Conservation (phyloP, 108 stramenopile genomes). For the Cyclotella baltica region DNA sequence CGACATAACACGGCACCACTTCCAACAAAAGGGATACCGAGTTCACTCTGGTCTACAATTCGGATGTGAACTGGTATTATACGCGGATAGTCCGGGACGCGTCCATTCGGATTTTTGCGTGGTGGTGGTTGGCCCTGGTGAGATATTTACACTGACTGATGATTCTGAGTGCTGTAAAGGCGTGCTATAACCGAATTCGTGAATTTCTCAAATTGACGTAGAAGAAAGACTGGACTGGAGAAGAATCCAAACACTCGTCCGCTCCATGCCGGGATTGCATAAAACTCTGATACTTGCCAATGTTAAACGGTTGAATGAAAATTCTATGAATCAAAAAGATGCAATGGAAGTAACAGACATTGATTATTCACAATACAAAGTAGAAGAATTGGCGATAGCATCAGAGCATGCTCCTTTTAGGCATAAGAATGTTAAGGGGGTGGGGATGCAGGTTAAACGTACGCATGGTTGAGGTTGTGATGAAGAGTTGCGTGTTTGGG, state of each 20-base stretch:
- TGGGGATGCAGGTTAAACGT: slow-evolving; percentile 72
- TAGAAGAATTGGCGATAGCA: slow-evolving; percentile 83
- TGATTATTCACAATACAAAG: slow-evolving; percentile 26
- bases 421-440: slow-evolving; percentile 64
- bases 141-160: no score
- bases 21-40: slow-evolving; percentile 79
- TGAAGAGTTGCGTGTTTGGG: no score
- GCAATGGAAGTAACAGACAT: not conserved
- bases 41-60: slow-evolving; percentile 91
- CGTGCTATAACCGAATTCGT: no score
- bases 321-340: not conserved
- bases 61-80: slow-evolving; percentile 87
- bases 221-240: slow-evolving; percentile 81
- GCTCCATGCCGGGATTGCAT: slow-evolving; percentile 84
- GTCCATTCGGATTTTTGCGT: slow-evolving; percentile 94
- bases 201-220: no score
- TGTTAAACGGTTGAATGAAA: slow-evolving; percentile 9
- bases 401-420: slow-evolving; percentile 92
- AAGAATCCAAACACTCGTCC: slow-evolving; percentile 75
- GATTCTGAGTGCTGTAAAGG: no score
- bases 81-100: slow-evolving; percentile 77
- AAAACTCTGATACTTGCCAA: slow-evolving; percentile 83
- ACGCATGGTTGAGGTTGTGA: not conserved
- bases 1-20: slow-evolving; percentile 66
- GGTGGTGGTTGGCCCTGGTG: slow-evolving; percentile 57